Evolutionary conservation across 768 basidiomycete genomes (phyloP).

Genomic region (Tylopilus intermedius): DNA sequence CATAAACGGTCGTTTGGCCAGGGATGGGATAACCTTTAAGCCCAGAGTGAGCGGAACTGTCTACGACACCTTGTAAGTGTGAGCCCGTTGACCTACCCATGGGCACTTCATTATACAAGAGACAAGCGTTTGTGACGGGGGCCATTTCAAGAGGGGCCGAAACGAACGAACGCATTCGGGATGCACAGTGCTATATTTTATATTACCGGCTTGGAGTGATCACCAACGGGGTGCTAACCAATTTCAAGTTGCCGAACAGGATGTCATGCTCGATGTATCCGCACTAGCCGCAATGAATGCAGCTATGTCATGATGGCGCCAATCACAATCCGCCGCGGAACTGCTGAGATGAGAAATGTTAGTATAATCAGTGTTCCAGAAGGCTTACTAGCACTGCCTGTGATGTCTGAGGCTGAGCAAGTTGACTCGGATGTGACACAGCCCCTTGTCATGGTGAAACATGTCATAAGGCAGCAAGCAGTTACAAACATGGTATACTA

Average conservation of each 20-base stretch:
- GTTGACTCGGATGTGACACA: too few relatives aligned
- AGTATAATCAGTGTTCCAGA: neutral
- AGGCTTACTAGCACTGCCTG: neutral
- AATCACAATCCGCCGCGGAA: neutral
- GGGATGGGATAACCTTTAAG: constrained; percentile 1
- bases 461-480: too few relatives aligned
- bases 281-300: too few relatives aligned
- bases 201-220: neutral
- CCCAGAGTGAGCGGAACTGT: neutral
- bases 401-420: too few relatives aligned
- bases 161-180: neutral
- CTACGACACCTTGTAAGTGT: neutral
- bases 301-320: neutral
- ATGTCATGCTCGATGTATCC: too few relatives aligned
- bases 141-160: neutral
- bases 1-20: constrained; percentile 1
- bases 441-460: too few relatives aligned
- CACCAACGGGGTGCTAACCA: too few relatives aligned
- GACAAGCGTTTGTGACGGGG: neutral
- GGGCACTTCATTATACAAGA: constrained; percentile 1
- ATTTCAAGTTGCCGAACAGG: too few relatives aligned
- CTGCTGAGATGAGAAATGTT: too few relatives aligned
- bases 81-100: neutral
- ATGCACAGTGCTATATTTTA: neutral
- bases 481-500: too few relatives aligned